A percentile compares a stretch with the other conserved stretches of the same genome.
These are phyloP conservation scores for Suillus brevipes DNA, from an alignment of 768 basidiomycete genomes.

Conservation along the genomic window DNA sequence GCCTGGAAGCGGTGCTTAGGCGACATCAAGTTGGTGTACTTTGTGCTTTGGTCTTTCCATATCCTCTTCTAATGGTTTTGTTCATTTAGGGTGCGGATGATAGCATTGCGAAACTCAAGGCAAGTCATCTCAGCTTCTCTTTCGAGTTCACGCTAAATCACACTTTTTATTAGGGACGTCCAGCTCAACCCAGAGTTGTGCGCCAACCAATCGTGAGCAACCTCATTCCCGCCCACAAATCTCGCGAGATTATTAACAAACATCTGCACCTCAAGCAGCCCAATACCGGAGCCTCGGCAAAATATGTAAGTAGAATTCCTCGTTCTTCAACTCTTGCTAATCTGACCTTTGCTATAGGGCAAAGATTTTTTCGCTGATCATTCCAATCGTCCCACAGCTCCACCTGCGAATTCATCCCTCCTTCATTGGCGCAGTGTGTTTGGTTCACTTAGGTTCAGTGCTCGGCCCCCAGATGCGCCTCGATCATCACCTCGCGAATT, in stretches of 20 bases:
- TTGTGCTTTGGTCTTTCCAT: not conserved
- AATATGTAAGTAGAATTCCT: not conserved
- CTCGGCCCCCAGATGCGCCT: not conserved
- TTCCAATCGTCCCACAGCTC: not conserved
- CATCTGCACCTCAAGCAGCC: not conserved
- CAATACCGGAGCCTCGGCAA: not conserved
- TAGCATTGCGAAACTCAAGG: not conserved
- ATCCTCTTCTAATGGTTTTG: not conserved
- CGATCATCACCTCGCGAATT: not conserved
- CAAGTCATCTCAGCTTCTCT: not conserved
- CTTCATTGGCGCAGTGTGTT: not conserved
- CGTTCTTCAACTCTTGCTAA: not conserved
- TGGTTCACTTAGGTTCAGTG: not conserved
- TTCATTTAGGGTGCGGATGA: not conserved
- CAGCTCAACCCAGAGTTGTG: not conserved
- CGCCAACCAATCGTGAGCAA: not conserved
- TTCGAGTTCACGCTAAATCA: not conserved
- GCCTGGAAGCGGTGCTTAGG: conserved; percentile 42
- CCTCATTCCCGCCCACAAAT: not conserved
- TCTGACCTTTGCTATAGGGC: not conserved
- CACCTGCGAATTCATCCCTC: not conserved
- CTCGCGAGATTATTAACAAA: not conserved
- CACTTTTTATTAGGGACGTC: not conserved
- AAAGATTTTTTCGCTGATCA: not conserved
- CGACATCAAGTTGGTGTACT: too few species aligned